Percentiles rank a stretch among this genome's conserved stretches.
These are phyloP conservation scores for Paratinospora sagittata DNA, from an alignment of 164 flowering plant species.

Conservation along the genomic window DNA sequence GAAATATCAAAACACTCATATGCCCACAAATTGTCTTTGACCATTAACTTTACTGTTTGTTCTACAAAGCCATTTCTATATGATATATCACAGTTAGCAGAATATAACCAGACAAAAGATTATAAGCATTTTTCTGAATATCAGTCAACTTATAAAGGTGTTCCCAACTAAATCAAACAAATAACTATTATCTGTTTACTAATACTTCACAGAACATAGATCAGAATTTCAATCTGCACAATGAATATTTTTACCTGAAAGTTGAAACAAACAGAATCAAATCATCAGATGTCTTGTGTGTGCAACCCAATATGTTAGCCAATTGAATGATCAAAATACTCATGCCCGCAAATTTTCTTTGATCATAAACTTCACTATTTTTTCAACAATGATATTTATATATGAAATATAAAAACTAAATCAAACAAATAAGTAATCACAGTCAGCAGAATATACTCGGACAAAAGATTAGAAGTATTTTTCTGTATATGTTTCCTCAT, in stretches of 20 bases:
- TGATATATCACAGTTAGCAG: background rate
- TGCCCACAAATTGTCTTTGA: background rate
- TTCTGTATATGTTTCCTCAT: background rate
- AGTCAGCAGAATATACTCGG: background rate
- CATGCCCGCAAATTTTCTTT: background rate
- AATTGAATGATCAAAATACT: conserved; percentile 1
- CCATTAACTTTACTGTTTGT: background rate
- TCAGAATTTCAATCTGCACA: too few species aligned
- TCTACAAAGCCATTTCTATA: too few species aligned
- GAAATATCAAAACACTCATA: background rate
- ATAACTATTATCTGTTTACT: too few species aligned
- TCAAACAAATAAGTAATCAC: background rate
- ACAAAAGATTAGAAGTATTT: background rate
- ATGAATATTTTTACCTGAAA: conserved; percentile 6
- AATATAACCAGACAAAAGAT: background rate
- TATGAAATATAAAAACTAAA: background rate
- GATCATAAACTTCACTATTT: conserved; percentile 1
- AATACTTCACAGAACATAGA: too few species aligned
- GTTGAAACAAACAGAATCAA: conserved; percentile 15
- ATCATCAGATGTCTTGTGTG: conserved; percentile 3
- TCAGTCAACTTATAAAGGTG: background rate
- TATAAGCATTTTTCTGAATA: background rate
- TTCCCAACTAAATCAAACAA: too few species aligned
- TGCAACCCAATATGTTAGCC: background rate
- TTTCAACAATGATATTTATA: background rate